Evolutionary conservation across 2,329 filamentous ascomycete species (phyloP).

Genomic region (Magnaporthiopsis rhizophila): DNA sequence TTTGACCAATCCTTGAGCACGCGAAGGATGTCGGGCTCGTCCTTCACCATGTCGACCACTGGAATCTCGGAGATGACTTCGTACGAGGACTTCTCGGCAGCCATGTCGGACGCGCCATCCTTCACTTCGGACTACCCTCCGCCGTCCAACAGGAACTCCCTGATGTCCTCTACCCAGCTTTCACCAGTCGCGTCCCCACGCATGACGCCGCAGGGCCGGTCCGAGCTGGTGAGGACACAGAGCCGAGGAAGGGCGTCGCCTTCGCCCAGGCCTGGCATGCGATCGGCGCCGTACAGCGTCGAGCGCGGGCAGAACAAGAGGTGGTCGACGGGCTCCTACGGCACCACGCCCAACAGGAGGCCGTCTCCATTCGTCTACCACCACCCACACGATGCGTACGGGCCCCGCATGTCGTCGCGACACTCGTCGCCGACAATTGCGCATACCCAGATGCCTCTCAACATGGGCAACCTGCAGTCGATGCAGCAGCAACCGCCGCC

Average conservation of each 20-base stretch:
- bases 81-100: slow-evolving; percentile 63
- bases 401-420: slow-evolving; percentile 43
- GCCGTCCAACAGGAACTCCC: slow-evolving; percentile 58
- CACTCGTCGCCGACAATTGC: slow-evolving; percentile 43
- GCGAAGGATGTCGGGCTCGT: slow-evolving; percentile 63
- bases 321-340: slow-evolving; percentile 72
- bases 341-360: slow-evolving; percentile 45
- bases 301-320: slow-evolving; percentile 61
- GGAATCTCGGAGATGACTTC: slow-evolving; percentile 60
- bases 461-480: slow-evolving; percentile 46
- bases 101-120: slow-evolving; percentile 58
- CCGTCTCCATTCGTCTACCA: slow-evolving; percentile 57
- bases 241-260: slow-evolving; percentile 65
- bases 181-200: slow-evolving; percentile 67
- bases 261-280: slow-evolving; percentile 59
- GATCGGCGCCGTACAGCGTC: slow-evolving; percentile 63
- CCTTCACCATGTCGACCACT: slow-evolving; percentile 63
- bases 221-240: slow-evolving; percentile 53
- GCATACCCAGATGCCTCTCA: slow-evolving; percentile 41
- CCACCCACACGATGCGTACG: slow-evolving; percentile 51
- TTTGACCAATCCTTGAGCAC: slow-evolving; percentile 46
- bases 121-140: slow-evolving; percentile 60
- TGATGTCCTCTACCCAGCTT: slow-evolving; percentile 62
- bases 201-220: slow-evolving; percentile 52
- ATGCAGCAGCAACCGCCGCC: slow-evolving; percentile 41